Evolutionary conservation across 2,329 filamentous ascomycete genomes (phyloP).

Genomic region (Aspergillus melleus): DNA sequence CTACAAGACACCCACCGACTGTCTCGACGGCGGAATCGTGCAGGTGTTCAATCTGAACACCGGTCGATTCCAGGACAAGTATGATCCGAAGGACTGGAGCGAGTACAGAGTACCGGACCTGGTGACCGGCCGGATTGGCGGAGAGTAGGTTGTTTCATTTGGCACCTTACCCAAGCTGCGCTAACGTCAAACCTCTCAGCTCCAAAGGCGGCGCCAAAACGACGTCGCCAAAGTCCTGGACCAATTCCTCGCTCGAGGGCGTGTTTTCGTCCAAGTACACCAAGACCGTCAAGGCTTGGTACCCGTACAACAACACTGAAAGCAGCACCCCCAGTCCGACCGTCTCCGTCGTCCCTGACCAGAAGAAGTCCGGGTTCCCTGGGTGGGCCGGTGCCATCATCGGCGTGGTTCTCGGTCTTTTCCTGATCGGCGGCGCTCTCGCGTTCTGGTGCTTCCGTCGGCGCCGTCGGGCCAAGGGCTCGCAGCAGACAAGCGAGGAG

Average conservation of each 20-base stretch:
- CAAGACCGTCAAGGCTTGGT: conserved; percentile 7
- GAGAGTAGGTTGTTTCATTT: conserved; percentile 1
- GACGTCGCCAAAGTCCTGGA: conserved; percentile 9
- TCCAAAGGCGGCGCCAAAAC: conserved; percentile 6
- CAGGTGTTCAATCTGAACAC: conserved; percentile 16
- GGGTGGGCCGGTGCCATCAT: conserved; percentile 60
- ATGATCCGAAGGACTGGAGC: conserved; percentile 9
- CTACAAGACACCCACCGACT: background rate
- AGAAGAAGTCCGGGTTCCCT: conserved; percentile 43
- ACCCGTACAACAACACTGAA: conserved; percentile 17
- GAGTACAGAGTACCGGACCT: conserved; percentile 13
- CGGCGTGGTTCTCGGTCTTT: conserved; percentile 24
- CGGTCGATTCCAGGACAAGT: conserved; percentile 10
- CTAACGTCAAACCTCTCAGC: background rate
- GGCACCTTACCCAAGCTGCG: conserved; percentile 1
- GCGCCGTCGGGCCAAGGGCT: conserved; percentile 2
- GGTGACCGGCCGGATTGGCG: conserved; percentile 7
- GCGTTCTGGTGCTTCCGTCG: conserved; percentile 21
- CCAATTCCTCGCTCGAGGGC: conserved; percentile 13
- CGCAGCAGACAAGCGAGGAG: conserved; percentile 1
- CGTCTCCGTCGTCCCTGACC: conserved; percentile 1
- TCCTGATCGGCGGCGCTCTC: conserved; percentile 14
- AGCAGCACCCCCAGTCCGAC: conserved; percentile 42
- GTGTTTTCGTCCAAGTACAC: conserved; percentile 10
- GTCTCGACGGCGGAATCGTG: conserved; percentile 5